Evolutionary conservation across 768 basidiomycete species (phyloP).

Genomic region (Goffeauzyma gilvescens): DNA sequence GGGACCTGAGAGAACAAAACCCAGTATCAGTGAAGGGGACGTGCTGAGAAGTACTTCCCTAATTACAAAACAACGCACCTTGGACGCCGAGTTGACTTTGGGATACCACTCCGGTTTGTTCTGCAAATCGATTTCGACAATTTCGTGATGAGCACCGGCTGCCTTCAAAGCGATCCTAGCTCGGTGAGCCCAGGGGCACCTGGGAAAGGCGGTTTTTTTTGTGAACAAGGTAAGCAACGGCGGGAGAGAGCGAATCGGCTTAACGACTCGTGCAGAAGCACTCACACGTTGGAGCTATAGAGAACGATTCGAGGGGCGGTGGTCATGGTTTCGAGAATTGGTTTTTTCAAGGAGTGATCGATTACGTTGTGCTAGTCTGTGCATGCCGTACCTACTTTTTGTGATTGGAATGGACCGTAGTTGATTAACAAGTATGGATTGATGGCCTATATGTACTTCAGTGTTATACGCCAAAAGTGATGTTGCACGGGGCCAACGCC

Average conservation of each 20-base stretch:
- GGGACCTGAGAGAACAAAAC: slow-evolving; percentile 39
- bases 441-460: too few species aligned
- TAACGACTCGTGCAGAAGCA: neutral
- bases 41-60: neutral
- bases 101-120: slow-evolving; percentile 53
- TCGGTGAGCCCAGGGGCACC: slow-evolving; percentile 32
- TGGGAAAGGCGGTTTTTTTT: too few species aligned
- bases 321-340: too few species aligned
- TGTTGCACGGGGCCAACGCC: too few species aligned
- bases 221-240: neutral
- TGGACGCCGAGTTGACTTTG: slow-evolving; percentile 48
- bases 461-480: too few species aligned
- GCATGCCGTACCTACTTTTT: too few species aligned
- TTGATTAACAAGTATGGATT: too few species aligned
- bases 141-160: slow-evolving; percentile 37
- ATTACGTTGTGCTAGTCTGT: too few species aligned
- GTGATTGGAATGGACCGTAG: too few species aligned
- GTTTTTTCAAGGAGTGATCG: too few species aligned
- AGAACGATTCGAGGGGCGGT: slow-evolving; percentile 9
- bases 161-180: slow-evolving; percentile 47
- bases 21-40: neutral
- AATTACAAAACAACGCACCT: slow-evolving; percentile 33
- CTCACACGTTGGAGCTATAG: slow-evolving; percentile 12
- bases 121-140: slow-evolving; percentile 43
- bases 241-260: neutral